Evolutionary conservation across 2,329 filamentous ascomycete species (phyloP).

Genomic region (Sphaerulina musiva): DNA sequence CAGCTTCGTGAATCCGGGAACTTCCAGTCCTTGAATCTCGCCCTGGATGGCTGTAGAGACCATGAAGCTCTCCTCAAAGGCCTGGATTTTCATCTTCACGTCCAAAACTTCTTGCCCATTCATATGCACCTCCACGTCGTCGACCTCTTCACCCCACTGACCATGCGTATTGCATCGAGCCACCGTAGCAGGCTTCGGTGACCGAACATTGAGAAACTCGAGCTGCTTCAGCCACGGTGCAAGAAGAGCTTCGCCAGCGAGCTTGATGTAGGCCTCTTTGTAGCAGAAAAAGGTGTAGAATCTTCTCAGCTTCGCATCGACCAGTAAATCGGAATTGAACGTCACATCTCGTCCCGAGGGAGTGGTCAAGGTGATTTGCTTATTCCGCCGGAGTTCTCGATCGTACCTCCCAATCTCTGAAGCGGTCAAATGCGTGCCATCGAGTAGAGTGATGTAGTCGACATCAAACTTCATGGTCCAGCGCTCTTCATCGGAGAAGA

Average conservation of each 20-base stretch:
- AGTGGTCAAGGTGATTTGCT: slow-evolving; percentile 36
- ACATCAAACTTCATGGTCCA: slow-evolving; percentile 54
- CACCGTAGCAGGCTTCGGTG: slow-evolving; percentile 44
- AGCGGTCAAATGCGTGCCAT: slow-evolving; percentile 38
- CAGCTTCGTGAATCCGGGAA: slow-evolving; percentile 31
- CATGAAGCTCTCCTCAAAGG: slow-evolving; percentile 54
- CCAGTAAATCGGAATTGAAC: slow-evolving; percentile 42
- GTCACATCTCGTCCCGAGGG: slow-evolving; percentile 32
- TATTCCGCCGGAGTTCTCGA: slow-evolving; percentile 36
- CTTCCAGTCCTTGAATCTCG: slow-evolving; percentile 25
- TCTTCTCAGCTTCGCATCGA: slow-evolving; percentile 57
- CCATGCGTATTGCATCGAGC: slow-evolving; percentile 41
- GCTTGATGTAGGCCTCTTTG: slow-evolving; percentile 76
- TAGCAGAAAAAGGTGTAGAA: slow-evolving; percentile 77
- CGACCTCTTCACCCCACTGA: slow-evolving; percentile 42
- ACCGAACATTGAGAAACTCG: slow-evolving; percentile 59
- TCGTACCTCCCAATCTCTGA: slow-evolving; percentile 41
- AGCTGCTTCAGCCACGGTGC: slow-evolving; percentile 65
- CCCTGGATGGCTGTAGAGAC: slow-evolving; percentile 49
- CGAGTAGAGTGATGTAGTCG: slow-evolving; percentile 40
- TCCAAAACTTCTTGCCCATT: slow-evolving; percentile 44
- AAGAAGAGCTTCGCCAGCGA: slow-evolving; percentile 70
- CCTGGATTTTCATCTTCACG: slow-evolving; percentile 52
- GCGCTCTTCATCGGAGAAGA: slow-evolving; percentile 59
- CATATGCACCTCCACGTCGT: slow-evolving; percentile 47